A percentile compares a stretch with the other conserved stretches of the same genome.
Conservation (phyloP, 1,284 basidiomycete species). For the Melanopsichium pennsylvanicum region DNA sequence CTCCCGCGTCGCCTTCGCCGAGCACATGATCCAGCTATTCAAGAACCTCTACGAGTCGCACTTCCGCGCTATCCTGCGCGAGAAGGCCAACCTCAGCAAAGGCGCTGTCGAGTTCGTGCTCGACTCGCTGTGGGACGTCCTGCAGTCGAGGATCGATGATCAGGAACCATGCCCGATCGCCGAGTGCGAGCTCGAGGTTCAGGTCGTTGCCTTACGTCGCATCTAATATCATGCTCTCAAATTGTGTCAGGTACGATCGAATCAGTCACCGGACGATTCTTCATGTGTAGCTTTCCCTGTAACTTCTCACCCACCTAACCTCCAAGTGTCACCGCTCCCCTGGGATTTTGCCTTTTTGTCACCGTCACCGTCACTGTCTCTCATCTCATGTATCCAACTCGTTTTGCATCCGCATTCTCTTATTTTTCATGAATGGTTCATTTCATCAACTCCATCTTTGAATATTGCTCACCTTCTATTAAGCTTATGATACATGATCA, state of each 20-base stretch:
- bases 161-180: constrained; percentile 33
- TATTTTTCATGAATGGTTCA: background rate
- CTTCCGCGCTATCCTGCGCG: constrained; percentile 64
- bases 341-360: constrained; percentile 5
- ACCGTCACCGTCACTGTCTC: constrained; percentile 3
- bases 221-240: no score
- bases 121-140: constrained; percentile 66
- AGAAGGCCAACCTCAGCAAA: constrained; percentile 64
- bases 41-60: constrained; percentile 67
- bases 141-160: constrained; percentile 49
- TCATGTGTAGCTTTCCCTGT: no score
- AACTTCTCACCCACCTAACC: background rate
- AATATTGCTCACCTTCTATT: no score
- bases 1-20: constrained; percentile 63
- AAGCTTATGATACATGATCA: no score
- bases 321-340: constrained; percentile 3
- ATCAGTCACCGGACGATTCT: no score
- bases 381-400: no score
- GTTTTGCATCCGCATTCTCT: constrained; percentile 5
- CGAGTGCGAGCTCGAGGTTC: constrained; percentile 66
- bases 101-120: constrained; percentile 66
- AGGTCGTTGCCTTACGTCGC: constrained; percentile 63
- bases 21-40: constrained; percentile 65
- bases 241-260: no score
- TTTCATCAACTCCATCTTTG: no score